These are phyloP conservation scores for Leishmania aethiopica DNA, from an alignment of 208 protist genomes.

Conservation along the genomic window DNA sequence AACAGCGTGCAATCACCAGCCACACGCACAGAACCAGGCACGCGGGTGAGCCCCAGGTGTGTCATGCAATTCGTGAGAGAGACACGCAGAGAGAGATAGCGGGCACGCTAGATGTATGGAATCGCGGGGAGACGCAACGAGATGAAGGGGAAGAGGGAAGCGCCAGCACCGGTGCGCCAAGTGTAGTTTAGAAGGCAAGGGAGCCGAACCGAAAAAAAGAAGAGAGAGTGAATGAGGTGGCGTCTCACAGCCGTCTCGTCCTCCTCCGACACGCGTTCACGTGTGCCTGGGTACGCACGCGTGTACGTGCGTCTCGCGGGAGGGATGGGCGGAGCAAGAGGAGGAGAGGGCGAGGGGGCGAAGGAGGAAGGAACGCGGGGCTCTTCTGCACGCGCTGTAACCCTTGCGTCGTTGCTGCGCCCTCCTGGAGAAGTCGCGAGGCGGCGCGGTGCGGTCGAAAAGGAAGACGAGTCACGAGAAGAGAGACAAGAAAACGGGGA, in stretches of 20 bases:
- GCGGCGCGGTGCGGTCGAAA: neutral
- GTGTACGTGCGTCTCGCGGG: neutral
- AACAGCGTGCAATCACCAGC: too few species aligned
- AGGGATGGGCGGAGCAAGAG: neutral
- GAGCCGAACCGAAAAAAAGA: neutral
- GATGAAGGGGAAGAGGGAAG: neutral
- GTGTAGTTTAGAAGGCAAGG: neutral
- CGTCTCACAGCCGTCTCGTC: neutral
- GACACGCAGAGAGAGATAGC: too few species aligned
- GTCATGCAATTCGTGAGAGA: too few species aligned
- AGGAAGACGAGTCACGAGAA: neutral
- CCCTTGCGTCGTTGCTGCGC: neutral
- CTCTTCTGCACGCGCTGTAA: neutral
- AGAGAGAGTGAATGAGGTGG: neutral
- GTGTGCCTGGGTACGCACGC: neutral
- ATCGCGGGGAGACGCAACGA: neutral
- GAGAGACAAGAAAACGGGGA: neutral
- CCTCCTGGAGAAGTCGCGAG: neutral
- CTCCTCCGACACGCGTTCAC: neutral
- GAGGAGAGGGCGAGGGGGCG: neutral
- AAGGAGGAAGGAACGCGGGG: neutral
- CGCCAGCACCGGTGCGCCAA: neutral
- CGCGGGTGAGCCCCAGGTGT: too few species aligned
- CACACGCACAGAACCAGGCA: too few species aligned
- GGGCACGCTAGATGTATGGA: too few species aligned